phyloP scores from a whole-genome alignment of 257 asterid genomes.

The Rhazya stricta region DNA sequence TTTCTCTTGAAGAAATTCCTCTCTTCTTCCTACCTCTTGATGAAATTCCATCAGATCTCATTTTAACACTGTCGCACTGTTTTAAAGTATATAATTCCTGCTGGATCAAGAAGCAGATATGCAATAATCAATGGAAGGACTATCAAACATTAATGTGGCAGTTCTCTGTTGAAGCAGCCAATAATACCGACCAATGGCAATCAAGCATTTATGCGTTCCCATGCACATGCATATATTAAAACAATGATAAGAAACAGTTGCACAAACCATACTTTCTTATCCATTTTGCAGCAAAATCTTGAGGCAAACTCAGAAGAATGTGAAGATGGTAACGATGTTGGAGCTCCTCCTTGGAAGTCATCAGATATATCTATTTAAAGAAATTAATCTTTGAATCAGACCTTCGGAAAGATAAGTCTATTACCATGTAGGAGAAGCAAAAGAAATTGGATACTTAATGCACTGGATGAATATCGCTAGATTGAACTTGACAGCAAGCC shows the following conservation, averaged over 20 bases:
- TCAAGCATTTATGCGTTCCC: neutral
- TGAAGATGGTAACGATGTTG: slow-evolving; percentile 24
- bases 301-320: slow-evolving; percentile 31
- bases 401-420: neutral
- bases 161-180: slow-evolving; percentile 22
- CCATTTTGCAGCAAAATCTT: slow-evolving; percentile 35
- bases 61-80: slow-evolving; percentile 21
- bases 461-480: neutral
- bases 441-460: neutral
- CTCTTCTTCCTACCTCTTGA: slow-evolving; percentile 29
- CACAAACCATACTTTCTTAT: slow-evolving; percentile 26
- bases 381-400: neutral
- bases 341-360: slow-evolving; percentile 31
- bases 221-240: slow-evolving; percentile 2
- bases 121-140: neutral
- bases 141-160: slow-evolving; percentile 5
- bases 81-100: slow-evolving; percentile 50
- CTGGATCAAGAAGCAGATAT: slow-evolving; percentile 24
- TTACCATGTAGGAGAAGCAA: neutral
- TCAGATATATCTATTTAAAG: slow-evolving; percentile 36
- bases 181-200: neutral
- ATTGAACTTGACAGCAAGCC: neutral
- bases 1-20: slow-evolving; percentile 35
- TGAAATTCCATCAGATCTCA: slow-evolving; percentile 23
- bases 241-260: slow-evolving; percentile 15